Conservation (phyloP, 164 flowering plant species). For the Magnolia officinalis region DNA sequence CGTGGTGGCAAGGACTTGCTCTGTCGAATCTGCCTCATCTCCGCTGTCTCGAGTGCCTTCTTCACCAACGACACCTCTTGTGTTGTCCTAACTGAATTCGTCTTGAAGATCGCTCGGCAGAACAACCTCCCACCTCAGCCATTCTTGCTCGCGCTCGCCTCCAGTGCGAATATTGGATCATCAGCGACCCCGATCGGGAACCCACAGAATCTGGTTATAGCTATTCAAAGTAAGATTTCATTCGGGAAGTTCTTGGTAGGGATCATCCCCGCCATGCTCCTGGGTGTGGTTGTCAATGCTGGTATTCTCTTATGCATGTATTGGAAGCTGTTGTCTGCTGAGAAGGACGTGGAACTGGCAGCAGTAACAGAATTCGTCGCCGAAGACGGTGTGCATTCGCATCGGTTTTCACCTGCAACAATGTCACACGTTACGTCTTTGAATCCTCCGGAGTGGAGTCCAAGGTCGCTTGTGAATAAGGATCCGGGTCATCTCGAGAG, state of each 20-base stretch:
- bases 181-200: slow-evolving; percentile 94
- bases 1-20: slow-evolving; percentile 75
- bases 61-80: slow-evolving; percentile 91
- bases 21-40: slow-evolving; percentile 58
- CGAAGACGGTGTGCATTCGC: slow-evolving; percentile 52
- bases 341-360: slow-evolving; percentile 51
- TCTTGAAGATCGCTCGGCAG: slow-evolving; percentile 76
- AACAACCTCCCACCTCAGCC: slow-evolving; percentile 87
- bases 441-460: slow-evolving; percentile 4
- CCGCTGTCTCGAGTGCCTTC: slow-evolving; percentile 78
- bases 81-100: slow-evolving; percentile 82
- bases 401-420: slow-evolving; percentile 87
- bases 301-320: slow-evolving; percentile 51
- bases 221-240: slow-evolving; percentile 60
- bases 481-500: slow-evolving; percentile 26
- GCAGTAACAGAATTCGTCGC: slow-evolving; percentile 33
- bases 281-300: slow-evolving; percentile 59
- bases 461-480: not conserved
- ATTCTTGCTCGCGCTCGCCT: slow-evolving; percentile 77
- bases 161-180: slow-evolving; percentile 89
- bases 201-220: slow-evolving; percentile 91
- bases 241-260: slow-evolving; percentile 63
- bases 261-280: slow-evolving; percentile 68
- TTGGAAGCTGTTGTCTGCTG: slow-evolving; percentile 55
- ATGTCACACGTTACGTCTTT: slow-evolving; percentile 30